Evolutionary conservation across 495 filamentous ascomycete species (phyloP), one percentile per base, ranked within the genome.

Genomic region (Aspergillus indologenus): DNA sequence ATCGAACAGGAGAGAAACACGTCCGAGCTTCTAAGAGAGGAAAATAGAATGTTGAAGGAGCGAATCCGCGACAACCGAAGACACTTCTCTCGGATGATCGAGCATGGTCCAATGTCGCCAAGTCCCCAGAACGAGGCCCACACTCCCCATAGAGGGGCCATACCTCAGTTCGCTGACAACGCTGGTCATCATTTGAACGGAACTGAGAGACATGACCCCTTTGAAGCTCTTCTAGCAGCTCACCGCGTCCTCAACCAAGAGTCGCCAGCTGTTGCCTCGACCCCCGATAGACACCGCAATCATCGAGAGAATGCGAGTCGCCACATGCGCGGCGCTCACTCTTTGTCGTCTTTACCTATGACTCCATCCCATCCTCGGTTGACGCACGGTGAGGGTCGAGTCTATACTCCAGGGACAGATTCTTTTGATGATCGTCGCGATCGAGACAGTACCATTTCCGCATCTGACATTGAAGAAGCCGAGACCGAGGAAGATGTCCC

Each of bases 381-480:
- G 68, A 68, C 56, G 58, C 76, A 62, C 65, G 75, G 70, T 70
- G 78, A 73, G 68, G 72, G 53, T 71, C 81, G 62, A 63, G 83
- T 71, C 79, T 74, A 85, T 42, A 83, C 85, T 18, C 79, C 86
- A n/a, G 75, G 78, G 57, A 80, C 76, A 53, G 75, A 81, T 63
- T 76, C 81, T n/a, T 70, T 74, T 19, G 76, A 77, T 5, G 75
- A 76, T 42, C 71, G 63, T 70, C 78, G 87, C 65, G 90, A 90
- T 65, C 81, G 89, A 48, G 91, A 96, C 63, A 94, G 89, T 75
- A 96, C 92, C 6, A 92, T 96, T 51, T 96, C 92, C 0, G 90
- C 85, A 18, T 87, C 89, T 5, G 90, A 93, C 56, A 82, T 83
- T 21, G 87, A 89, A 46, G 82, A 85, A 49, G 79, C 76, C 14